Percentiles rank a stretch among this genome's conserved stretches.
Conservation (phyloP, 805 yeast species). For the Candida golubevii region DNA sequence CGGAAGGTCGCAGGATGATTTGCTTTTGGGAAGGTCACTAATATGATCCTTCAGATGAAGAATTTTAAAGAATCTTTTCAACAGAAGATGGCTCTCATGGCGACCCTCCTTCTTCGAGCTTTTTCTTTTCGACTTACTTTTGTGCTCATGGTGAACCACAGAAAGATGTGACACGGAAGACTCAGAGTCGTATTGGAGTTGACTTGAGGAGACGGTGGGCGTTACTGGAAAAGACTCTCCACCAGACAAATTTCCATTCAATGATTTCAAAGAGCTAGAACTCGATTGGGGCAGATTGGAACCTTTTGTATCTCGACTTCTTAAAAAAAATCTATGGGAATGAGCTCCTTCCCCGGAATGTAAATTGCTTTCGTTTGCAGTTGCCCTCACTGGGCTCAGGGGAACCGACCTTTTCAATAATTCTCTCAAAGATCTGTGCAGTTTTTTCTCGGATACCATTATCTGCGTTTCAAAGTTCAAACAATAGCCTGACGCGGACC, state of each 20-base stretch:
- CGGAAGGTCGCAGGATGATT: slow-evolving; percentile 8
- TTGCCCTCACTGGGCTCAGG: slow-evolving; percentile 6
- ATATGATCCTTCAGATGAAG: slow-evolving; percentile 25
- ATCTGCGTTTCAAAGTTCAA: too few species aligned
- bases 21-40: slow-evolving; percentile 7
- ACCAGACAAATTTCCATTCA: slow-evolving; percentile 3
- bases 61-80: slow-evolving; percentile 53
- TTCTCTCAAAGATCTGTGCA: slow-evolving; percentile 14
- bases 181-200: slow-evolving; percentile 10
- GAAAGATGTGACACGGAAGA: slow-evolving; percentile 5
- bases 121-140: slow-evolving; percentile 1
- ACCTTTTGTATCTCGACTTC: slow-evolving; percentile 20
- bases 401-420: slow-evolving; percentile 9
- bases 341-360: slow-evolving; percentile 2
- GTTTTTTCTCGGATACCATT: slow-evolving; percentile 14
- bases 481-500: too few species aligned
- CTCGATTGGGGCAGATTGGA: slow-evolving; percentile 27
- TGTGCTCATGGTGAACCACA: slow-evolving; percentile 1
- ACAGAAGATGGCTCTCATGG: slow-evolving; percentile 22
- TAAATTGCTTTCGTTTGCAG: slow-evolving; percentile 2
- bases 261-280: slow-evolving; percentile 18
- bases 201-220: slow-evolving; percentile 1
- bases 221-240: slow-evolving; percentile 4
- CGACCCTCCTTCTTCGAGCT: slow-evolving; percentile 5
- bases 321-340: slow-evolving; percentile 25